Evolutionary conservation across 768 basidiomycete species (phyloP).

Genomic region (Artomyces pyxidatus): DNA sequence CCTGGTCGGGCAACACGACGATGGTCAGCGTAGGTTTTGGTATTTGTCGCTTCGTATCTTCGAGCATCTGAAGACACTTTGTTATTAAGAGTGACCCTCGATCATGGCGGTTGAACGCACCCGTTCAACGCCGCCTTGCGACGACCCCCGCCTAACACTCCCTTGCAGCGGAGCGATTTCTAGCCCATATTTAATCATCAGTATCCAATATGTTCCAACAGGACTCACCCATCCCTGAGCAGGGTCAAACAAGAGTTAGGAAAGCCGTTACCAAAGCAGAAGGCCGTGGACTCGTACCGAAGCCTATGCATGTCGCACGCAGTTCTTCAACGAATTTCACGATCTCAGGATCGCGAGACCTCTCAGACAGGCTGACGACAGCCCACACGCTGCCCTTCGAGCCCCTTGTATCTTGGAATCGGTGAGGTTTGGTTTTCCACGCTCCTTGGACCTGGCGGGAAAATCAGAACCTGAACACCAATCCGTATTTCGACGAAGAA

Average conservation of each 20-base stretch:
- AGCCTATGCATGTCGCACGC: not conserved
- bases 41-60: not conserved
- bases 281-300: not conserved
- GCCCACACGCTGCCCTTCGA: not conserved
- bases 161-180: not conserved
- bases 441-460: too few relatives aligned
- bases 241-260: too few relatives aligned
- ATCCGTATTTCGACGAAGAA: too few relatives aligned
- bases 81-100: not conserved
- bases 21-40: constrained; percentile 4
- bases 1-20: constrained; percentile 1
- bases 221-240: too few relatives aligned
- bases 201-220: too few relatives aligned
- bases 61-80: not conserved
- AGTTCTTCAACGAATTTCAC: not conserved
- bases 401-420: too few relatives aligned
- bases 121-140: not conserved
- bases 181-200: not conserved
- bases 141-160: not conserved
- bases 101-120: not conserved
- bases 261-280: not conserved
- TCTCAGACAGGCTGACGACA: not conserved
- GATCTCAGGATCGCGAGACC: not conserved
- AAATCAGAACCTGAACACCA: too few relatives aligned
- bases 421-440: not conserved